These are phyloP conservation scores for Trichomonascaceae sp. DNA, from an alignment of 1,139 yeast genomes.

Conservation along the genomic window DNA sequence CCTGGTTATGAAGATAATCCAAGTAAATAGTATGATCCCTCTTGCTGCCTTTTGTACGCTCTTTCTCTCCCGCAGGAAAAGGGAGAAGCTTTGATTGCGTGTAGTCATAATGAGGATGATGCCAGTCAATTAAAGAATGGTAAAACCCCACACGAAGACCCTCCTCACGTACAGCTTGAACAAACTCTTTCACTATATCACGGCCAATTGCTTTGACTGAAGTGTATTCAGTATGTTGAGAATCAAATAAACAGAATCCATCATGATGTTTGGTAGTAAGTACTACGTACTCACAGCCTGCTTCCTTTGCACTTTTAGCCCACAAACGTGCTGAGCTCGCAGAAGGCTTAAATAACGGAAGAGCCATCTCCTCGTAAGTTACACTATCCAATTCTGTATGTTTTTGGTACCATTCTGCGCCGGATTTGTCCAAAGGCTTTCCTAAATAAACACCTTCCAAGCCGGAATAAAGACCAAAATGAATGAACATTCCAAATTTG, in stretches of 20 bases:
- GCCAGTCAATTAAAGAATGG: slow-evolving; percentile 17
- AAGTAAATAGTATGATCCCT: slow-evolving; percentile 11
- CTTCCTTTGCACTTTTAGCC: slow-evolving; percentile 15
- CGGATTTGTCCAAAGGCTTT: background rate
- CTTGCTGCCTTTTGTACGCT: slow-evolving; percentile 6
- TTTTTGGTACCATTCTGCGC: slow-evolving; percentile 17
- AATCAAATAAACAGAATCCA: slow-evolving; percentile 16
- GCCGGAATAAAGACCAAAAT: slow-evolving; percentile 16
- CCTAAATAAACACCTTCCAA: slow-evolving; percentile 16
- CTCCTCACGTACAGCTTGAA: slow-evolving; percentile 7
- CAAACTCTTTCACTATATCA: slow-evolving; percentile 14
- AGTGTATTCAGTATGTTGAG: slow-evolving; percentile 9
- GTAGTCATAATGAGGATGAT: slow-evolving; percentile 15
- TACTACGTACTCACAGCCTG: slow-evolving; percentile 16
- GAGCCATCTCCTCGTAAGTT: slow-evolving; percentile 11
- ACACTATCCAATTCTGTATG: slow-evolving; percentile 13
- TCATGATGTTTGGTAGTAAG: slow-evolving; percentile 19
- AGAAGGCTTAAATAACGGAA: slow-evolving; percentile 10
- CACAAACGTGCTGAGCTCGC: slow-evolving; percentile 11
- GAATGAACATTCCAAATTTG: slow-evolving; percentile 18
- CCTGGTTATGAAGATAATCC: slow-evolving; percentile 13
- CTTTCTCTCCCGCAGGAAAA: slow-evolving; percentile 13
- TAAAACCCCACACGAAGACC: slow-evolving; percentile 15
- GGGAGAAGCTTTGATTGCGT: slow-evolving; percentile 10
- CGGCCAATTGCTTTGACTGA: slow-evolving; percentile 10